phyloP scores from a whole-genome alignment of 768 basidiomycete genomes.

The Grammothele lineata region DNA sequence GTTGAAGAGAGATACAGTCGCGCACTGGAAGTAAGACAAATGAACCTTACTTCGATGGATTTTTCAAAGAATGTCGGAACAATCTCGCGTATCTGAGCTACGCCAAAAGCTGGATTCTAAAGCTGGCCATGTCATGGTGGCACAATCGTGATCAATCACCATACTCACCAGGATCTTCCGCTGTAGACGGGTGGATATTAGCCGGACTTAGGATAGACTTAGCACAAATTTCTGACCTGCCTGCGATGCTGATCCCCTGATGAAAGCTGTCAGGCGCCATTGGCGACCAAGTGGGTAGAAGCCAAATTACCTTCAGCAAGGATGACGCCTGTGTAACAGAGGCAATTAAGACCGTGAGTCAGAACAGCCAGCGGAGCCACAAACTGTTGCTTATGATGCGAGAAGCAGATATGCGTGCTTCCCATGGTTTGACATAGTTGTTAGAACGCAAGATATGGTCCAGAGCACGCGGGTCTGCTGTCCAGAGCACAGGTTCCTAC shows the following conservation, averaged over 20 bases:
- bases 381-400: too few relatives aligned
- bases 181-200: too few relatives aligned
- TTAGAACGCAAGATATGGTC: constrained; percentile 58
- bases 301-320: background rate
- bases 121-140: background rate
- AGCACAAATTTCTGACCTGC: too few relatives aligned
- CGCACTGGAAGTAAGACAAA: too few relatives aligned
- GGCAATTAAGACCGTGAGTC: too few relatives aligned
- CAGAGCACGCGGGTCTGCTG: constrained; percentile 54
- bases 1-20: background rate
- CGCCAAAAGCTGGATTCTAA: constrained; percentile 66
- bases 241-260: too few relatives aligned
- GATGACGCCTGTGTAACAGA: background rate
- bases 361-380: too few relatives aligned
- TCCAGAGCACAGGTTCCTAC: constrained; percentile 6
- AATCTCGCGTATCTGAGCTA: constrained; percentile 51
- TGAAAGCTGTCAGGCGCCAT: too few relatives aligned
- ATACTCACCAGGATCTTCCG: too few relatives aligned
- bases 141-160: too few relatives aligned
- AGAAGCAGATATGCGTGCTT: background rate
- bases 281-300: too few relatives aligned
- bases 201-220: too few relatives aligned
- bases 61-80: constrained; percentile 56
- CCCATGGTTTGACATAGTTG: constrained; percentile 53
- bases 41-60: constrained; percentile 37